Conservation (phyloP, 1,139 yeast species). For the Yamadazyma atlantica region DNA sequence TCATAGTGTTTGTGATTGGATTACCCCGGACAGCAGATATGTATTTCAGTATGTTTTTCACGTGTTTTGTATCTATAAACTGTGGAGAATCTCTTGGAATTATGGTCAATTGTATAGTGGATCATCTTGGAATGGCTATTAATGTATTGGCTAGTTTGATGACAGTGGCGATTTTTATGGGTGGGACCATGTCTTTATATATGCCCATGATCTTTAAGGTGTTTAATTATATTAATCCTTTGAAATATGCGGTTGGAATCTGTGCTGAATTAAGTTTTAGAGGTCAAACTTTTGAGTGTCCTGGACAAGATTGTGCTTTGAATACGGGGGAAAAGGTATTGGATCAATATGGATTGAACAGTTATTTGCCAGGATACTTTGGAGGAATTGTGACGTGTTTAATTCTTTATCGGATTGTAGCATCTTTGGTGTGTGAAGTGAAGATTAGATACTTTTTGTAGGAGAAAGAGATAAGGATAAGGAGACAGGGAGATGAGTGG, state of each 20-base stretch:
- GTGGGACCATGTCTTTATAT: slow-evolving; percentile 79
- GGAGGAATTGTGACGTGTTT: slow-evolving; percentile 41
- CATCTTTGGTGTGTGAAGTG: slow-evolving; percentile 23
- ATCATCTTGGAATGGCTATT: slow-evolving; percentile 77
- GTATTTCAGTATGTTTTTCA: slow-evolving; percentile 64
- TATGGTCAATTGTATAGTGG: slow-evolving; percentile 68
- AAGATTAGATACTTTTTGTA: slow-evolving; percentile 23
- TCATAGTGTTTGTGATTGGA: slow-evolving; percentile 70
- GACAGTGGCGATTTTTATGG: slow-evolving; percentile 75
- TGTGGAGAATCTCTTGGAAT: slow-evolving; percentile 87
- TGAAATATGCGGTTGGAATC: slow-evolving; percentile 66
- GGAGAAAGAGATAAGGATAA: not conserved
- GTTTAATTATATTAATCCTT: slow-evolving; percentile 70
- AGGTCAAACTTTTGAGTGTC: slow-evolving; percentile 35
- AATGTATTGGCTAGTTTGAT: slow-evolving; percentile 64
- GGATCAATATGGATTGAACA: slow-evolving; percentile 30
- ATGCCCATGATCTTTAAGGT: slow-evolving; percentile 71
- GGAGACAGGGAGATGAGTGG: no score
- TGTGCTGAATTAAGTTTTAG: slow-evolving; percentile 39
- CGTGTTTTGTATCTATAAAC: slow-evolving; percentile 56
- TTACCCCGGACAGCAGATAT: slow-evolving; percentile 67
- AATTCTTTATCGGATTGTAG: slow-evolving; percentile 34
- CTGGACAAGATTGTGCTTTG: slow-evolving; percentile 27
- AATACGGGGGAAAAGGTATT: slow-evolving; percentile 37
- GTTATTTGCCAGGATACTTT: slow-evolving; percentile 29